Evolutionary conservation across 371 early-diverging fungal genomes (phyloP).

Genomic region (Lichtheimia hyalospora): DNA sequence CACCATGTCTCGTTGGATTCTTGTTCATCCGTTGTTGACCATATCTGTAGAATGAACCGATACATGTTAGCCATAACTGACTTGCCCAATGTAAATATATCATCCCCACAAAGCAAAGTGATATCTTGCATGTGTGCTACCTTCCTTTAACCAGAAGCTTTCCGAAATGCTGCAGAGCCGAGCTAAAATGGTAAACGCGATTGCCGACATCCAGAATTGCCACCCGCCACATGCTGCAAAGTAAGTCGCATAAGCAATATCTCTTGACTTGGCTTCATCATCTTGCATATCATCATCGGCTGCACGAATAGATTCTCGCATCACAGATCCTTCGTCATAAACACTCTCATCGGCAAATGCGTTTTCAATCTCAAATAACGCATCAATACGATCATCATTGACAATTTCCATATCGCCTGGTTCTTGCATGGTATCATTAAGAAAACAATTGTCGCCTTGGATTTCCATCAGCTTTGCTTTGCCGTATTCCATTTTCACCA

Average conservation of each 20-base stretch:
- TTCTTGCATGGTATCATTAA: constrained; percentile 6
- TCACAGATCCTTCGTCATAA: constrained; percentile 35
- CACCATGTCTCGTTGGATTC: not conserved
- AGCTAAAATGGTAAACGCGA: constrained; percentile 33
- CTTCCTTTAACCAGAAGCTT: constrained; percentile 56
- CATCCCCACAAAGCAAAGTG: not conserved
- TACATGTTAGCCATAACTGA: too few relatives aligned
- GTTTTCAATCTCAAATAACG: constrained; percentile 27
- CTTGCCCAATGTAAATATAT: too few relatives aligned
- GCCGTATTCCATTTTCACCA: constrained; percentile 39
- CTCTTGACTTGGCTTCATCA: constrained; percentile 14
- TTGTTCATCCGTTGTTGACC: constrained; percentile 31
- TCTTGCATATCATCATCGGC: constrained; percentile 13
- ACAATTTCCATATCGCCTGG: constrained; percentile 1
- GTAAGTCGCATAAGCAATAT: constrained; percentile 42
- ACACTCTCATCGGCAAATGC: constrained; percentile 29
- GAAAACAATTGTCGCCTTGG: not conserved
- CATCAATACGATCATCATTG: constrained; percentile 28
- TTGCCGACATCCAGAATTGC: constrained; percentile 36
- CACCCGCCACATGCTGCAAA: constrained; percentile 48
- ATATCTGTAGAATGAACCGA: constrained; percentile 20
- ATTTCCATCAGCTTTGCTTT: constrained; percentile 6
- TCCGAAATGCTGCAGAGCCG: constrained; percentile 37
- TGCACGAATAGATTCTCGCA: constrained; percentile 31
- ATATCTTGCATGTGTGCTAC: constrained; percentile 14